Evolutionary conservation across 805 yeast species (phyloP).

Genomic region (Yarrowia deformans): DNA sequence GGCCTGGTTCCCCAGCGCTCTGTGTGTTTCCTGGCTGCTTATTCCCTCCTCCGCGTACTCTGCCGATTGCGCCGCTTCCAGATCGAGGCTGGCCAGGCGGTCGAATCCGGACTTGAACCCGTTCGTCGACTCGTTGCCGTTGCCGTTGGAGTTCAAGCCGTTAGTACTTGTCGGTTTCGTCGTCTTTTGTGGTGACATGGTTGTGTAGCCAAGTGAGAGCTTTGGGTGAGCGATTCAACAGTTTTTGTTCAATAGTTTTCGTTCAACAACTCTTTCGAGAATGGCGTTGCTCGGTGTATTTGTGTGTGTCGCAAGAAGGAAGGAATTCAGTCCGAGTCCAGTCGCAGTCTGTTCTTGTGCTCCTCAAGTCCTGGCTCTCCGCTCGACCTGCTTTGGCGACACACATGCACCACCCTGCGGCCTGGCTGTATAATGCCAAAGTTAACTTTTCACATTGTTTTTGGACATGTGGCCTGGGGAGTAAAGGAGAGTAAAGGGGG

Average conservation of each 20-base stretch:
- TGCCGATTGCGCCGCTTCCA: neutral
- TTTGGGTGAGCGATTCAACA: no score
- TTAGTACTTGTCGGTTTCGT: neutral
- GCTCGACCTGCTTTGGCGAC: neutral
- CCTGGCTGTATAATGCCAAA: neutral
- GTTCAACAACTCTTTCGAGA: no score
- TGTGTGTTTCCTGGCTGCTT: neutral
- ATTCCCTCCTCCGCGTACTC: slow-evolving; percentile 4
- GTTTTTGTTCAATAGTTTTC: no score
- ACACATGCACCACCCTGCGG: slow-evolving; percentile 10
- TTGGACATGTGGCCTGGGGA: slow-evolving; percentile 1
- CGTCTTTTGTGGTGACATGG: neutral
- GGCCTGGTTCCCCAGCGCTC: slow-evolving; percentile 2
- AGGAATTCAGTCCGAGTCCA: no score
- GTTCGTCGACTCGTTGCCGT: no score
- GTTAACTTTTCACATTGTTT: neutral
- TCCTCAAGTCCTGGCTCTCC: no score
- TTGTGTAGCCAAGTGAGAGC: no score
- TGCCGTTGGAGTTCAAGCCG: neutral
- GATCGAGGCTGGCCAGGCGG: neutral
- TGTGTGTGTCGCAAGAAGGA: no score
- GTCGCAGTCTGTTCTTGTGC: no score
- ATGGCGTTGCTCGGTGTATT: no score
- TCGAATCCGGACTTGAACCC: slow-evolving; percentile 9
- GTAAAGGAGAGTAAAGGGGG: neutral